Evolutionary conservation across 2,329 filamentous ascomycete species (phyloP), one percentile per base, ranked within the genome.

Genomic region (Colletotrichum salicis): DNA sequence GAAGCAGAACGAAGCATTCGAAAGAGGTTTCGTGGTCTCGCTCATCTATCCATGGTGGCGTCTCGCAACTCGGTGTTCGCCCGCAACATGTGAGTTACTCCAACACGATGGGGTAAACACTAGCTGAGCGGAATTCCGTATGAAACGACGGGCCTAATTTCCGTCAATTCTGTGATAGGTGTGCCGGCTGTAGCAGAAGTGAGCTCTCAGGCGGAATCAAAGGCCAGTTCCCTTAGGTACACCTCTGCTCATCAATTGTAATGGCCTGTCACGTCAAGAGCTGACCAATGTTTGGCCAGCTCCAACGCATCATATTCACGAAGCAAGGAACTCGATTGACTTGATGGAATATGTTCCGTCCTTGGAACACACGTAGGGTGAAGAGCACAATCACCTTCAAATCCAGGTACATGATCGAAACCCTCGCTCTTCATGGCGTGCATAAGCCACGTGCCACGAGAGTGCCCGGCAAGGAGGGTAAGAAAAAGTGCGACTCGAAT

Each of bases 121-220:
- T 31, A 51, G 59, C 13, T 24, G 35, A 31, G 59, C 27, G 65
- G 70, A 72, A 72, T 45, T 70, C 59, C 70, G 48, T 37, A 48
- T n/a, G 45, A 59, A 64, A 56, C 48, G 22, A 64, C 35, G 70
- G 48, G 48, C 29, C n/a, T 27, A 31, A 54, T 27, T 7, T 63
- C 19, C 13, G 45, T 37, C 15, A 22, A 29, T 33, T 22, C 59
- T 19, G 4, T 41, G 37, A 41, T 33, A 31, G 15, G 19, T 11
- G 33, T 58, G 15, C n/a, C 12, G 31, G 41, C 15, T n/a, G 41
- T 48, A n/a, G 41, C 41, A 48, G 3, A 22, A 48, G 41, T n/a
- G 4, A 10, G 8, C 19, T 22, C 19, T 22, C 41, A n/a, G 19
- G 19, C 41, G 6, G 4, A 10, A 22, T 22, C 41, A 22, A 48